Conservation (phyloP, 352 stramenopile species). For the Pythium rhizo-oryzae region DNA sequence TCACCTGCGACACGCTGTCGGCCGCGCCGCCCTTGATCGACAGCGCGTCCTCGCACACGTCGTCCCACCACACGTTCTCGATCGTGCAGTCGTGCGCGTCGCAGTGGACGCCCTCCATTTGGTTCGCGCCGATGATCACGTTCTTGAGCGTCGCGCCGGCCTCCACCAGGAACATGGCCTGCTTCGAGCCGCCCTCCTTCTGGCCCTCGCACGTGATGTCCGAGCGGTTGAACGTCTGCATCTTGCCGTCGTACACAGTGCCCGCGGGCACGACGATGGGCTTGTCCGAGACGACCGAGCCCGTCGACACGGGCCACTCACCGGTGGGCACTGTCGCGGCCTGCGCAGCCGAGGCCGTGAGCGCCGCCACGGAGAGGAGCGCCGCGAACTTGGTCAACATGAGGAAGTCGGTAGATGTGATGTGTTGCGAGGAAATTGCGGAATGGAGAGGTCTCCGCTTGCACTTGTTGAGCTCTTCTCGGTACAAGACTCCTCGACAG, state of each 20-base stretch:
- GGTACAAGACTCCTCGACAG: too few species aligned
- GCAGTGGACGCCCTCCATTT: too few species aligned
- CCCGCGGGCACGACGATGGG: conserved; percentile 39
- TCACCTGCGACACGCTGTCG: too few species aligned
- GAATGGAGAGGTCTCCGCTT: too few species aligned
- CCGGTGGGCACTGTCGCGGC: conserved; percentile 27
- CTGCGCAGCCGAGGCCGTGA: not conserved
- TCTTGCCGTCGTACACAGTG: conserved; percentile 51
- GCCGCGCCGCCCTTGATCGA: too few species aligned
- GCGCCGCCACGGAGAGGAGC: not conserved
- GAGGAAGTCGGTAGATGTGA: not conserved
- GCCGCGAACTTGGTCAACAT: conserved; percentile 18
- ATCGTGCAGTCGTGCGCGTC: too few species aligned
- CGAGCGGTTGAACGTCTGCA: conserved; percentile 60
- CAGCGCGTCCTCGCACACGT: too few species aligned
- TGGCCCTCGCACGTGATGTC: conserved; percentile 45
- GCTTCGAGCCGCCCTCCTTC: conserved; percentile 20
- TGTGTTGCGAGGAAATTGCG: too few species aligned
- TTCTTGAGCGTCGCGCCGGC: not conserved
- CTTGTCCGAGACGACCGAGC: conserved; percentile 28
- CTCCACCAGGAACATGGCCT: conserved; percentile 45
- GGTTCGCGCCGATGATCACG: too few species aligned
- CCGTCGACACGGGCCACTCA: conserved; percentile 29
- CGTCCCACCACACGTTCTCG: too few species aligned
- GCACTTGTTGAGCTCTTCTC: too few species aligned